Evolutionary conservation across 1,284 basidiomycete genomes (phyloP).

Genomic region (Ceratorhiza oryzae-sativae): DNA sequence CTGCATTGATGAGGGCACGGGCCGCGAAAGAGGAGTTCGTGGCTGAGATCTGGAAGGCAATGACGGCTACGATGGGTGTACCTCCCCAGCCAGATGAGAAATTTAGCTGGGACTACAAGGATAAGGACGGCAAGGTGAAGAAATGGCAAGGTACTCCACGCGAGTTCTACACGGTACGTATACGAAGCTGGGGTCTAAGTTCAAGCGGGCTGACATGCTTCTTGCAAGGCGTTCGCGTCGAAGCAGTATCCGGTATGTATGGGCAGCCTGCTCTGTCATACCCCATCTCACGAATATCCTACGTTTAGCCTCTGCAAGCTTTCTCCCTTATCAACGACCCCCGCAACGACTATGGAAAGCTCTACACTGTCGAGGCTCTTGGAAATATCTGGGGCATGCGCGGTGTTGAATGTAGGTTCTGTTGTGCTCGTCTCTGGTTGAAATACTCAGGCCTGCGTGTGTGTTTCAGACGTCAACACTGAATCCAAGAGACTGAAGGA

Average conservation of each 20-base stretch:
- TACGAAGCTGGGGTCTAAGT: neutral
- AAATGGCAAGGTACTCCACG: slow-evolving; percentile 81
- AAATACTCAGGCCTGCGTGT: neutral
- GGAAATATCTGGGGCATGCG: slow-evolving; percentile 91
- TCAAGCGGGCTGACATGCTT: neutral
- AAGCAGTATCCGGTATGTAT: slow-evolving; percentile 65
- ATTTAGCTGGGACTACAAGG: slow-evolving; percentile 90
- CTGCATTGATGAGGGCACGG: slow-evolving; percentile 23
- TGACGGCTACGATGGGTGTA: slow-evolving; percentile 85
- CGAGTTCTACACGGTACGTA: slow-evolving; percentile 69
- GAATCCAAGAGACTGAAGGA: slow-evolving; percentile 81
- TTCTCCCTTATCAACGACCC: slow-evolving; percentile 97
- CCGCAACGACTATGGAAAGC: slow-evolving; percentile 78
- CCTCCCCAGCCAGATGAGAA: slow-evolving; percentile 74
- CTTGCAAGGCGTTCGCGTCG: slow-evolving; percentile 56
- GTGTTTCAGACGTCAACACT: slow-evolving; percentile 82
- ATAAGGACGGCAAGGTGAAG: slow-evolving; percentile 77
- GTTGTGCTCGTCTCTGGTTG: neutral
- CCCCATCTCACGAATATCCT: slow-evolving; percentile 52
- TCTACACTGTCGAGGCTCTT: slow-evolving; percentile 93
- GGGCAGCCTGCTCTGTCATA: slow-evolving; percentile 25
- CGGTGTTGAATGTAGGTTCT: slow-evolving; percentile 74
- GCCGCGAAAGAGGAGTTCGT: slow-evolving; percentile 72
- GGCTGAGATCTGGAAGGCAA: slow-evolving; percentile 85
- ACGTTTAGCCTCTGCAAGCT: slow-evolving; percentile 57